phyloP scores from a whole-genome alignment of 1,139 yeast genomes.

The Pichia sp. region DNA sequence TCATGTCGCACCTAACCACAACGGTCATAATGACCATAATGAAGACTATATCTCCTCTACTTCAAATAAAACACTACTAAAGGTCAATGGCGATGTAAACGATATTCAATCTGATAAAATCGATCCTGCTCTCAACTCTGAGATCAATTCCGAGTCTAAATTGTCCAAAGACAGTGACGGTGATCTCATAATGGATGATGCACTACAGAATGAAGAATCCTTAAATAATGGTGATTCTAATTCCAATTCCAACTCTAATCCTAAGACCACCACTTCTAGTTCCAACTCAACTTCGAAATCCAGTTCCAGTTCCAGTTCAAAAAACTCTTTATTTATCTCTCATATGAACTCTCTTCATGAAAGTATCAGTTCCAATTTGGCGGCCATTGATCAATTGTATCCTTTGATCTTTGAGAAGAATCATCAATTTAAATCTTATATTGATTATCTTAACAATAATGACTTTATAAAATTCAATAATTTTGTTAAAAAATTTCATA shows the following conservation, averaged over 20 bases:
- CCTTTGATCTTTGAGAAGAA: background rate
- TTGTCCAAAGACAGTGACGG: background rate
- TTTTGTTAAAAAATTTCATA: background rate
- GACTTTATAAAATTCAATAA: background rate
- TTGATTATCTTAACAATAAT: background rate
- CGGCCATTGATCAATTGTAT: background rate
- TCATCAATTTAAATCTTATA: slow-evolving; percentile 4
- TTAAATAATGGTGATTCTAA: background rate
- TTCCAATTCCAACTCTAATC: background rate
- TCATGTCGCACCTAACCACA: no score
- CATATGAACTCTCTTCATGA: background rate
- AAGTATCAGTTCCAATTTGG: background rate
- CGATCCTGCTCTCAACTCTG: slow-evolving; percentile 7
- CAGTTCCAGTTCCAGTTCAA: background rate
- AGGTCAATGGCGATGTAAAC: background rate
- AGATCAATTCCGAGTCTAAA: background rate
- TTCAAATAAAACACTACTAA: no score
- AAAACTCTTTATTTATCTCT: background rate
- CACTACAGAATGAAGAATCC: background rate
- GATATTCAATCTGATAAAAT: slow-evolving; percentile 7
- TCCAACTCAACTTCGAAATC: background rate
- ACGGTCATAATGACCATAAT: background rate
- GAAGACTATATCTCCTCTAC: background rate
- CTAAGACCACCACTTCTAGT: background rate
- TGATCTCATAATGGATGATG: background rate